Conservation (phyloP, 2,329 filamentous ascomycete species). For the Tolypocladium inflatum region DNA sequence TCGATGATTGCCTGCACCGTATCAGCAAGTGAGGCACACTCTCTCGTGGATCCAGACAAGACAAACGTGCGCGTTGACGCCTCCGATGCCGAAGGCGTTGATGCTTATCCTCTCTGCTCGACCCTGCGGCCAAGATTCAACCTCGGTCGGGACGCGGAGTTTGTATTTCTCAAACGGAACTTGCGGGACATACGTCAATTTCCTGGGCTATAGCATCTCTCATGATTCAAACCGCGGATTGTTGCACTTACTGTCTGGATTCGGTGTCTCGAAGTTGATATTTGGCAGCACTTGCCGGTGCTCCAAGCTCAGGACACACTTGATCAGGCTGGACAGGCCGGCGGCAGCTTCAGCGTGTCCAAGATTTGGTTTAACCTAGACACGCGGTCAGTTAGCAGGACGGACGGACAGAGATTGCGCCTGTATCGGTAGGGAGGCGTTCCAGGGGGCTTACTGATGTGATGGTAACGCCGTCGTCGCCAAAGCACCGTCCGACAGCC, state of each 20-base stretch:
- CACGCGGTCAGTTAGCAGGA: background rate
- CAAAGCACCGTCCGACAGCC: conserved; percentile 20
- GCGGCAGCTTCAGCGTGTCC: conserved; percentile 18
- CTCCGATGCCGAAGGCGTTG: conserved; percentile 33
- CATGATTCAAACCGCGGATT: no score
- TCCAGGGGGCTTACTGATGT: conserved; percentile 9
- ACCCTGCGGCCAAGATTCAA: conserved; percentile 22
- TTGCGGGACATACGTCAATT: no score
- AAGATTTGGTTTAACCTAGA: conserved; percentile 17
- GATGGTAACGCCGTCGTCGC: conserved; percentile 7
- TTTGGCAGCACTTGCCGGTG: conserved; percentile 12
- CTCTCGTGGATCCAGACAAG: no score
- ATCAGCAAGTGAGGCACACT: no score
- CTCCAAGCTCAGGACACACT: conserved; percentile 15
- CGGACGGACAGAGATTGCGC: background rate
- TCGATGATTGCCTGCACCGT: background rate
- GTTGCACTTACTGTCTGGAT: conserved; percentile 10
- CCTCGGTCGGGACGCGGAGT: conserved; percentile 15
- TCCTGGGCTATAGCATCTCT: no score
- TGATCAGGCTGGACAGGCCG: conserved; percentile 16
- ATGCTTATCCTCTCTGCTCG: conserved; percentile 32
- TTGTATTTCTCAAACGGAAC: no score
- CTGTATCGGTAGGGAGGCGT: no score
- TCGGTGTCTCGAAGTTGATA: conserved; percentile 10
- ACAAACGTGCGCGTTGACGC: conserved; percentile 31